Evolutionary conservation across 495 filamentous ascomycete species (phyloP), one percentile per base, ranked within the genome.

Genomic region (Amphirosellinia nigrospora): DNA sequence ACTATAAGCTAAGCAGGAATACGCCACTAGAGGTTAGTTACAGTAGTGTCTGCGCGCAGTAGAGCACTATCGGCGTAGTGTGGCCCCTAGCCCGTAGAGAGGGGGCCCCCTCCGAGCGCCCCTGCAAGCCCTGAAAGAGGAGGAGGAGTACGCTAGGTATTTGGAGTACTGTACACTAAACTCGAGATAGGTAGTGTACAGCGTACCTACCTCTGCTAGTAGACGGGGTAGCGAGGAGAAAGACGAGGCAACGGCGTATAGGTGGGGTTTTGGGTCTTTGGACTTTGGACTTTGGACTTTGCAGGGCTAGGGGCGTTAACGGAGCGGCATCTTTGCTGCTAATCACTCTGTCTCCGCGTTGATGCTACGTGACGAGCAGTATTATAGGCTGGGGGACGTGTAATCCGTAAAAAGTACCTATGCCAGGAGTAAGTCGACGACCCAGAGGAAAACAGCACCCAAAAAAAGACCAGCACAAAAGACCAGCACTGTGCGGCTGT

Each of bases 401-500:
- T 61, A 61, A 28, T 26, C 34, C 21, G 36, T 61, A 19, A 58
- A 58, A 61, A 39, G 58, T 41, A 61, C 58, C 58, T 39, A 36
- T n/a, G n/a, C n/a, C n/a, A 21, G 19, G 39, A 64, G 43, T 23
- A 50, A 45, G 36, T 45, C 60, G 38, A 46, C 46, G 26, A 65
- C 32, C 13, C 28, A 23, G 10, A 28, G 28, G 43, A 21, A 3
- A n/a, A n/a, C n/a, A n/a, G n/a, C n/a, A n/a, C n/a, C n/a, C n/a
- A n/a, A n/a, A n/a, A 21, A 50, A 34, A 46, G 32, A 8, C 3
- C n/a, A n/a, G n/a, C n/a, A 53, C 15, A 4, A 53, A 53, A 53
- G n/a, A 52, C 32, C 63, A 65, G 45, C 63, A 65, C 63, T 53
- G 63, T 65, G 63, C 63, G 63, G 63, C 34, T 34, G 63, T 65